Percentiles rank a stretch among this genome's conserved stretches.
Evolutionary conservation across 495 filamentous ascomycete genomes (phyloP).

Genomic region (Penicillium goetzii): DNA sequence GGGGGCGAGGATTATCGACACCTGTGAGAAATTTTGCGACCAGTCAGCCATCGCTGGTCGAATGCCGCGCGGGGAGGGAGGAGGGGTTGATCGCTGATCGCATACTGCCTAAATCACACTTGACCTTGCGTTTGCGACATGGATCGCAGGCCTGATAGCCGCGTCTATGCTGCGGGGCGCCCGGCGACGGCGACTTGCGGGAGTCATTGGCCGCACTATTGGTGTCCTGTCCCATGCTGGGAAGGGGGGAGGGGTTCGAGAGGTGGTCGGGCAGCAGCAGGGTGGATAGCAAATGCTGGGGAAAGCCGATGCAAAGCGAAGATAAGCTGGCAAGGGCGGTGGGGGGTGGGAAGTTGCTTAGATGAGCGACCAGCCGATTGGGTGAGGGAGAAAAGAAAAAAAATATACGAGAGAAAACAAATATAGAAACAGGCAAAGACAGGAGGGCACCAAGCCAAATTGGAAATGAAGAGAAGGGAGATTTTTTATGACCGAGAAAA

Average conservation of each 20-base stretch:
- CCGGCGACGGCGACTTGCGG: conserved; percentile 40
- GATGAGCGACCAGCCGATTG: conserved; percentile 32
- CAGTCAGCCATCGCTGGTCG: conserved; percentile 13
- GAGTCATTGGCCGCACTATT: conserved; percentile 28
- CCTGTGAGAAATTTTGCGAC: conserved; percentile 33
- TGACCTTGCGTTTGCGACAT: conserved; percentile 87
- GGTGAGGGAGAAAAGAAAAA: conserved; percentile 3
- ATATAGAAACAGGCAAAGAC: neutral
- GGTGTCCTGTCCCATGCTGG: conserved; percentile 34
- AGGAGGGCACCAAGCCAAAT: neutral
- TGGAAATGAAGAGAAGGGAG: neutral
- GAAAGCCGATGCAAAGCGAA: conserved; percentile 56
- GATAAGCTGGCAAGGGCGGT: conserved; percentile 47
- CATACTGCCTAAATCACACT: conserved; percentile 84
- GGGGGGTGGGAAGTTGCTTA: conserved; percentile 29
- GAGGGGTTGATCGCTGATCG: conserved; percentile 21
- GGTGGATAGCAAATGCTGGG: conserved; percentile 34
- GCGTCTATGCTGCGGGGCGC: conserved; percentile 62
- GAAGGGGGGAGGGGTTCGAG: conserved; percentile 7
- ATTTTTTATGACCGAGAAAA: conserved; percentile 1
- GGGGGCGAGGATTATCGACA: conserved; percentile 91
- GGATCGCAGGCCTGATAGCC: conserved; percentile 90
- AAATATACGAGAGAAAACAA: neutral
- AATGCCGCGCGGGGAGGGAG: neutral
- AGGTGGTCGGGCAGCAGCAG: conserved; percentile 23